Evolutionary conservation across 331 rosid genomes (phyloP).

Genomic region (Acacia pycnantha): DNA sequence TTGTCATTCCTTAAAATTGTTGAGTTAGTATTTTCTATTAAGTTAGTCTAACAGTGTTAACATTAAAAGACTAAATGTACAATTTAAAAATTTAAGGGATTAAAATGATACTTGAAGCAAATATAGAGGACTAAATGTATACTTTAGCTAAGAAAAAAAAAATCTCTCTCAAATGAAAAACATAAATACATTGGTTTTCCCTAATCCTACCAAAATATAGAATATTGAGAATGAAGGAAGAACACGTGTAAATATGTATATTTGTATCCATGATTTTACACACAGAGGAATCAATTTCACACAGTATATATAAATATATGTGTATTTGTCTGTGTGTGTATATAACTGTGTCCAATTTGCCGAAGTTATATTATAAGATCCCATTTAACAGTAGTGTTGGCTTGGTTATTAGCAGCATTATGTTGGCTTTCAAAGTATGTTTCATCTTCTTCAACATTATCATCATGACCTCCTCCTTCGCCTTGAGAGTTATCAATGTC

Average conservation of each 20-base stretch:
- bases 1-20: no score
- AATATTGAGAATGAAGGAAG: background rate
- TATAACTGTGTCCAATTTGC: background rate
- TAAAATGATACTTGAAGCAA: no score
- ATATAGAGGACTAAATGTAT: no score
- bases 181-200: background rate
- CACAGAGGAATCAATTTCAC: background rate
- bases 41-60: no score
- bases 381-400: background rate
- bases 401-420: background rate
- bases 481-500: background rate
- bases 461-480: background rate
- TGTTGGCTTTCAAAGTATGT: background rate
- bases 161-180: background rate
- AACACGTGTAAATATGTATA: background rate
- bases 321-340: no score
- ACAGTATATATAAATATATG: background rate
- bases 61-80: no score
- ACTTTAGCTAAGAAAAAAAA: no score
- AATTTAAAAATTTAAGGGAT: no score
- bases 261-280: background rate
- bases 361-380: background rate
- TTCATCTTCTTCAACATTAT: background rate
- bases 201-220: background rate
- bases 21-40: no score